phyloP scores from a whole-genome alignment of 78 protist species.

The Creolimax fragrantissima region DNA sequence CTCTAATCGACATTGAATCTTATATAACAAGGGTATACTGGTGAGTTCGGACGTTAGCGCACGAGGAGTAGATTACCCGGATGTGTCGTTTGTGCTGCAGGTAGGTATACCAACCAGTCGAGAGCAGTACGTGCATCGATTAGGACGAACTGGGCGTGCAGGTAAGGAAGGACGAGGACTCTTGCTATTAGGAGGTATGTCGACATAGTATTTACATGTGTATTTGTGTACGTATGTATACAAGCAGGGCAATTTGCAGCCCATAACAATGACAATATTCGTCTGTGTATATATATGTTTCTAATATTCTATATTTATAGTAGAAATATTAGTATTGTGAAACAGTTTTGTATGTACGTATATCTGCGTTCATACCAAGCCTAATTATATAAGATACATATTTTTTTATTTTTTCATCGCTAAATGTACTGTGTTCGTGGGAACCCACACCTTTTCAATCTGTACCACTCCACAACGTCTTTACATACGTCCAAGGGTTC shows the following conservation, averaged over 20 bases:
- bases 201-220: no score
- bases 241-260: neutral
- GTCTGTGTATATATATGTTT: no score
- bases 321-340: no score
- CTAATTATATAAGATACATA: no score
- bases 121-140: constrained; percentile 65
- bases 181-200: constrained; percentile 8
- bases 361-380: no score
- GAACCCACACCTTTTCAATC: neutral
- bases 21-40: neutral
- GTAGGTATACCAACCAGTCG: constrained; percentile 36
- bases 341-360: no score
- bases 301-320: no score
- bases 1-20: no score
- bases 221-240: neutral
- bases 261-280: no score
- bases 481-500: no score
- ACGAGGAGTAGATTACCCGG: constrained; percentile 56
- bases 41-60: constrained; percentile 46
- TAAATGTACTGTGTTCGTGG: neutral
- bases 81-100: constrained; percentile 46
- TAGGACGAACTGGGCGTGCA: constrained; percentile 69
- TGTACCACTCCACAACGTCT: no score
- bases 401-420: neutral
- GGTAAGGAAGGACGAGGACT: constrained; percentile 52